phyloP scores from a whole-genome alignment of 768 basidiomycete genomes.

The Scleroderma bovista region DNA sequence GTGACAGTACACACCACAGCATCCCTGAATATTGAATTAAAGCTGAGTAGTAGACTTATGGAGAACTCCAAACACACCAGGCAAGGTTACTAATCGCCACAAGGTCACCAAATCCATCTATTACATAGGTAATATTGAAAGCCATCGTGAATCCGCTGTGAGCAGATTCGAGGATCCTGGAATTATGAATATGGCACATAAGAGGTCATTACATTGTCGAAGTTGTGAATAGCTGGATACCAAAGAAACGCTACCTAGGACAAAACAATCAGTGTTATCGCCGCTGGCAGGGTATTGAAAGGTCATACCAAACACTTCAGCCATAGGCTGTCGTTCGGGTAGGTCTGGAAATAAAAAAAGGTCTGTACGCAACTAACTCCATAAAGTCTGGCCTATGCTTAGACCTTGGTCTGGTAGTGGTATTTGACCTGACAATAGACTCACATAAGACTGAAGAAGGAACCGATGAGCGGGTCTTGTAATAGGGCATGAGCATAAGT shows the following conservation, averaged over 20 bases:
- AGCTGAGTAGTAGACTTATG: background rate
- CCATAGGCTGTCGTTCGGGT: slow-evolving; percentile 1
- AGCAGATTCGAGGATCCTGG: background rate
- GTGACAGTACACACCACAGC: background rate
- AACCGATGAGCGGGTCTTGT: background rate
- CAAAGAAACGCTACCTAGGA: slow-evolving; percentile 2
- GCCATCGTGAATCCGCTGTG: background rate
- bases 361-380: slow-evolving; percentile 9
- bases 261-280: background rate
- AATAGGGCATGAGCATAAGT: background rate
- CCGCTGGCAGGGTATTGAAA: background rate
- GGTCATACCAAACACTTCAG: slow-evolving; percentile 6
- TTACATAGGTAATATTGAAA: background rate
- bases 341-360: slow-evolving; percentile 7
- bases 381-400: background rate
- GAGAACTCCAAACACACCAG: background rate
- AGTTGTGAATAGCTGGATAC: background rate
- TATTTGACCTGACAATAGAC: too few relatives aligned
- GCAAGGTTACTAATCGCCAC: too few relatives aligned
- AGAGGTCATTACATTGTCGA: too few relatives aligned
- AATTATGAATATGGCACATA: too few relatives aligned
- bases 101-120: too few relatives aligned
- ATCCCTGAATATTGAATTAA: background rate
- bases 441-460: too few relatives aligned
- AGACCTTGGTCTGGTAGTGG: too few relatives aligned